Evolutionary conservation across 805 yeast genomes (phyloP), one percentile per base, ranked within the genome.

Genomic region (Schwanniomyces sp.): DNA sequence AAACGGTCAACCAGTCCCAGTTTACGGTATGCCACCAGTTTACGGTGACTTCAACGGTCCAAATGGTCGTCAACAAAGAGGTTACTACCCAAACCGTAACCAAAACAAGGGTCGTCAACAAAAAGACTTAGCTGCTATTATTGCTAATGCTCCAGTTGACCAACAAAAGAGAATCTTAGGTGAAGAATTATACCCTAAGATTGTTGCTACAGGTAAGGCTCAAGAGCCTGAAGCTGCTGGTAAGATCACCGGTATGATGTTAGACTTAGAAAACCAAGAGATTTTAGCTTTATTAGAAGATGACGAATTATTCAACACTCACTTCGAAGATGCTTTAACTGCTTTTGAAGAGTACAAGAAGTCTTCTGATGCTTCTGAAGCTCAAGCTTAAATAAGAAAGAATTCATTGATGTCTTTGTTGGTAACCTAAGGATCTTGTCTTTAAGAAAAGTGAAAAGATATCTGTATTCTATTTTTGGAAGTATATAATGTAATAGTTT

Each of bases 161-260:
- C 92, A 88, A 75, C 96, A 91, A 80, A 92, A 92, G 89, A 92
- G 96, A 82, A 82, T 91, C 67, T 82, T 94, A 68, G 99, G 99
- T 76, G 97, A 94, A 81, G 96, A 91, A 68, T 81, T 94, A 67
- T 94, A 92, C 82, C 91, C 95, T 66, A 88, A 85, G 82, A 87
- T 94, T 64, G 84, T 86, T 56, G 84, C 91, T 57, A 84, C 88
- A 54, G 91, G 89, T 64, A 87, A 87, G 76, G 89, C 91, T 62
- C 84, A 84, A 61, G 96, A 91, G 66, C 87, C 86, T 50, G 96
- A 91, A 75, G 90, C 96, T 64, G 97, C 97, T 58, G 96, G 97
- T 77, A 92, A 91, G 80, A 89, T 94, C 70, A 94, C 99, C 57
- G 97, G 98, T 79, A 94, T 94, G 98, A 84, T 94, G 79, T 82